These are phyloP conservation scores for Tritrichomonas musculus DNA, from an alignment of 208 protist species.

Conservation along the genomic window DNA sequence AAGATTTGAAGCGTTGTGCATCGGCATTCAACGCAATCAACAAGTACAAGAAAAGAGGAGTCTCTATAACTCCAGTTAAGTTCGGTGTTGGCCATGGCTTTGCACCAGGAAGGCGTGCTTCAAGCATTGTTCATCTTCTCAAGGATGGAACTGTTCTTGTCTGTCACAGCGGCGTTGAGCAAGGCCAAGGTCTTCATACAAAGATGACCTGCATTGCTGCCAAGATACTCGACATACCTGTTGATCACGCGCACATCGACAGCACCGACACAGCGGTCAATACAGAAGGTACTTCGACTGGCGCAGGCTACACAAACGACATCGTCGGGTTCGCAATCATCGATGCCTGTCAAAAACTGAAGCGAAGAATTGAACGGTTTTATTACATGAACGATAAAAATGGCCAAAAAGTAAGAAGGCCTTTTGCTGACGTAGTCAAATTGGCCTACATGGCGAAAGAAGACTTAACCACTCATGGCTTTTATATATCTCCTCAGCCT, in stretches of 20 bases:
- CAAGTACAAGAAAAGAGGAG: conserved; percentile 67
- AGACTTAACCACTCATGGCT: conserved; percentile 59
- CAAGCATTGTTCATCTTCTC: conserved; percentile 57
- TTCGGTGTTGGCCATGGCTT: conserved; percentile 67
- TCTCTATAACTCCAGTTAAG: conserved; percentile 65
- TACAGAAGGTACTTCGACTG: conserved; percentile 58
- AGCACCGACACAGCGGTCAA: conserved; percentile 50
- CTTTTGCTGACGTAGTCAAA: conserved; percentile 39
- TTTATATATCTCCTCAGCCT: conserved; percentile 44
- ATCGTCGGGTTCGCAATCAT: conserved; percentile 66
- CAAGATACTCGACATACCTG: conserved; percentile 43
- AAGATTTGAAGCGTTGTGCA: conserved; percentile 18
- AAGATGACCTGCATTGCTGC: conserved; percentile 53
- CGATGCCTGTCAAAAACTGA: conserved; percentile 58
- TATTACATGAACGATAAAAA: conserved; percentile 14
- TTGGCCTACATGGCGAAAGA: conserved; percentile 54
- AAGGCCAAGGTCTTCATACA: conserved; percentile 56
- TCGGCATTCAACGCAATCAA: conserved; percentile 64
- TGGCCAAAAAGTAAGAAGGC: not conserved
- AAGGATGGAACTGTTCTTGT: conserved; percentile 55
- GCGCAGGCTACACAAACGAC: conserved; percentile 58
- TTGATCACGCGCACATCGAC: conserved; percentile 44
- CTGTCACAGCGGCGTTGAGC: conserved; percentile 55
- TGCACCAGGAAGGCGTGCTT: conserved; percentile 60
- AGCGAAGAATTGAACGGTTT: conserved; percentile 43